Evolutionary conservation across 495 filamentous ascomycete species (phyloP), one percentile per base, ranked within the genome.

Genomic region (Neurospora sp.): DNA sequence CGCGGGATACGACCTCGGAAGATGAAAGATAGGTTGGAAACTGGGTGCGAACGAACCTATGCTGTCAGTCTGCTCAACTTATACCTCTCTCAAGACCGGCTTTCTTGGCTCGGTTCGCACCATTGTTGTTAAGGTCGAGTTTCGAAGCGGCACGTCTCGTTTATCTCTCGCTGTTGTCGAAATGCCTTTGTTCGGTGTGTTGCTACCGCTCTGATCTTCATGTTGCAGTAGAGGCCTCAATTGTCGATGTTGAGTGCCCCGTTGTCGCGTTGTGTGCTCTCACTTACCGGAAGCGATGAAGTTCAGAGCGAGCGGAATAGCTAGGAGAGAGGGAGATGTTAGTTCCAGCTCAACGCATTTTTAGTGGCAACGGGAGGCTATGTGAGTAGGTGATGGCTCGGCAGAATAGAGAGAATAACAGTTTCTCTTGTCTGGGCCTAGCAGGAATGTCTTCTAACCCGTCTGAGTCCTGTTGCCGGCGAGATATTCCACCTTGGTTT

Each of bases 251-350:
- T 65, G 73, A 72, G 39, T 42, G 45, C 69, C n/a, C 69, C 71
- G 41, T 69, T 59, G 68, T 22, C 20, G 70, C 53, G 68, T 70
- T 35, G n/a, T 69, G 42, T 61, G 72, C 69, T 75, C 45, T 77
- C 68, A 93, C 91, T 93, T 88, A 94, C 91, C 91, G 79, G 91
- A 92, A 76, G 91, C 91, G 78, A 93, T 91, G 83, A 93, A 94
- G 80, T 94, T 93, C 73, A 94, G 84, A 72, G 91, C 90, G 79
- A 94, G 84, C 45, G 92, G 91, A 65, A 91, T 81, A 72, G 89
- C 91, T 94, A 69, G 37, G 69, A 42, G 18, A 70, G 27, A 73
- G 12, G 10, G 10, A 39, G 4, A 35, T 40, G 79, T 82, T 73
- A 80, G 79, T 45, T 69, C 69, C 20, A 9, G 22, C 39, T 42